Evolutionary conservation across 2,329 filamentous ascomycete genomes (phyloP).

Genomic region (Diaporthe sp.): DNA sequence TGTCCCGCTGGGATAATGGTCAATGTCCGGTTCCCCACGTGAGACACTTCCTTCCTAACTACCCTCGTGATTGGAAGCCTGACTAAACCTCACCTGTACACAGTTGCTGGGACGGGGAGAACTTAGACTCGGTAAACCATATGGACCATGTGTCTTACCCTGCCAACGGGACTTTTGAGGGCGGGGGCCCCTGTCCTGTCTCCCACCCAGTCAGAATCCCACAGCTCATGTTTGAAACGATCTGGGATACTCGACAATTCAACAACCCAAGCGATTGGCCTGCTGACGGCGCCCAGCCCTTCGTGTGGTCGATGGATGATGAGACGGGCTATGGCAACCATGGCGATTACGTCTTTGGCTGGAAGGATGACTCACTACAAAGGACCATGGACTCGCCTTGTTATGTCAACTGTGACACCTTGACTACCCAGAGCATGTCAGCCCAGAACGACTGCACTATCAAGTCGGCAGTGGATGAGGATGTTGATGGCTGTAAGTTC

Average conservation of each 20-base stretch:
- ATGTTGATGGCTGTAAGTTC: conserved; percentile 50
- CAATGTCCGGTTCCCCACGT: conserved; percentile 56
- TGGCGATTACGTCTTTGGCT: conserved; percentile 57
- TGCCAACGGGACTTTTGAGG: conserved; percentile 31
- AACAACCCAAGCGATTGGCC: conserved; percentile 52
- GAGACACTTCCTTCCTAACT: not conserved
- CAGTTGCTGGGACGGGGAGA: conserved; percentile 49
- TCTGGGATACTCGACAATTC: conserved; percentile 55
- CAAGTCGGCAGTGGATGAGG: conserved; percentile 48
- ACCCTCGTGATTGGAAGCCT: not conserved
- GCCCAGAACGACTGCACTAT: conserved; percentile 51
- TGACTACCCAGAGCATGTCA: conserved; percentile 51
- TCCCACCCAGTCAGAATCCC: conserved; percentile 51
- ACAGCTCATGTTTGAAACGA: conserved; percentile 58
- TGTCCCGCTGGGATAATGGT: conserved; percentile 60
- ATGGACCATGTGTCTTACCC: conserved; percentile 50
- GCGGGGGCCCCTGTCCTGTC: conserved; percentile 46
- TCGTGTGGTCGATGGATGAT: conserved; percentile 50
- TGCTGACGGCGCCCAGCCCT: conserved; percentile 51
- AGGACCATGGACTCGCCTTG: conserved; percentile 49
- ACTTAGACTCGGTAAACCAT: conserved; percentile 49
- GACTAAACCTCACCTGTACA: not conserved
- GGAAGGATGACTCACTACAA: conserved; percentile 57
- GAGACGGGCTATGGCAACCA: conserved; percentile 54
- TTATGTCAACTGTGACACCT: conserved; percentile 50